Conservation (phyloP, 345 rosid genomes). For the Sisymbrium irio region DNA sequence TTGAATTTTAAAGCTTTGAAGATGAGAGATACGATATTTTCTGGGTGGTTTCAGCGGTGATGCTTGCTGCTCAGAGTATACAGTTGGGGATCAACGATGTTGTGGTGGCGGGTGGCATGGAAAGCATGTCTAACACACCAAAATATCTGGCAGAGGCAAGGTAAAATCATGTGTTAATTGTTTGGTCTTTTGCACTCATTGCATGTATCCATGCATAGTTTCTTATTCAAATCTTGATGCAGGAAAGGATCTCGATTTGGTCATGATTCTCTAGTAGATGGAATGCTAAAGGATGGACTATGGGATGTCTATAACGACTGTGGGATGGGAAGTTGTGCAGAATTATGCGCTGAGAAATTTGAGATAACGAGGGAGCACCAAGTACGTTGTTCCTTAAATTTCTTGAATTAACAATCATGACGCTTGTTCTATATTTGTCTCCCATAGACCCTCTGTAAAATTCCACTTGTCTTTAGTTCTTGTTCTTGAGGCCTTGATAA, state of each 20-base stretch:
- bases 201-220: not conserved
- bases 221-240: conserved; percentile 34
- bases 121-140: conserved; percentile 96
- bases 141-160: conserved; percentile 93
- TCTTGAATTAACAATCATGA: not conserved
- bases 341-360: conserved; percentile 80
- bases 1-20: not conserved
- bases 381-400: conserved; percentile 33
- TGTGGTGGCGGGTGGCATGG: conserved; percentile 99
- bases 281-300: conserved; percentile 93
- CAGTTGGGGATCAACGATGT: conserved; percentile 90
- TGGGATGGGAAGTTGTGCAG: conserved; percentile 97
- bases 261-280: conserved; percentile 90
- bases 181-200: not conserved
- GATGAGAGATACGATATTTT: not conserved
- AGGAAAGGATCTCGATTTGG: conserved; percentile 98
- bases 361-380: conserved; percentile 82
- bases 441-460: not conserved
- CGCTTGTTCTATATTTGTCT: not conserved
- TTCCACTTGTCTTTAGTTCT: not conserved
- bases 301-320: conserved; percentile 94
- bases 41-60: conserved; percentile 59
- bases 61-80: conserved; percentile 93
- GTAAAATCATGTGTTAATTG: conserved; percentile 35
- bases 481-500: not conserved